These are phyloP conservation scores for Psilocybe sp. DNA, from an alignment of 768 basidiomycete genomes.

Conservation along the genomic window DNA sequence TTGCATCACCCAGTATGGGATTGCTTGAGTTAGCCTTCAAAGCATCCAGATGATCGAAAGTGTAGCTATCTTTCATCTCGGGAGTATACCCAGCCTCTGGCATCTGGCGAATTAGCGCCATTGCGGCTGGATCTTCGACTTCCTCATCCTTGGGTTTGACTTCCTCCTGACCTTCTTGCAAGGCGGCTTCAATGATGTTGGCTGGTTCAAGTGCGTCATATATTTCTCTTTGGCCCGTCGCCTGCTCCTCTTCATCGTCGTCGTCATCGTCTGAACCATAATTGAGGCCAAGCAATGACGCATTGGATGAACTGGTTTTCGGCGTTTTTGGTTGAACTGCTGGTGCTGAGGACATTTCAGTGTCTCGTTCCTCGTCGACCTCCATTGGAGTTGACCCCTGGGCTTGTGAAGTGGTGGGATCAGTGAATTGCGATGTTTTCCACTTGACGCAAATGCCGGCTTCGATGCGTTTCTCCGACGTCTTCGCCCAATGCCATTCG, in stretches of 20 bases:
- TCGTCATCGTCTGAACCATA: constrained; percentile 69
- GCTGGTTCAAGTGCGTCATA: constrained; percentile 61
- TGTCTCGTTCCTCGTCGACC: constrained; percentile 20
- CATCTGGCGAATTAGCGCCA: constrained; percentile 17
- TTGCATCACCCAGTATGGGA: constrained; percentile 44
- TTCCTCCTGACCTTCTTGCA: constrained; percentile 31
- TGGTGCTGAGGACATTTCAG: background rate
- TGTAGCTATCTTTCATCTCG: constrained; percentile 2
- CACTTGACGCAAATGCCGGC: constrained; percentile 69
- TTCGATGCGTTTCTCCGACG: constrained; percentile 58
- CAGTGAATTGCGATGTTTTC: constrained; percentile 46
- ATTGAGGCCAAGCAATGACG: constrained; percentile 41
- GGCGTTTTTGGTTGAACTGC: too few relatives aligned
- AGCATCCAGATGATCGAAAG: constrained; percentile 23
- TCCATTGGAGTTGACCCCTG: constrained; percentile 23
- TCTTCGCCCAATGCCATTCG: constrained; percentile 80
- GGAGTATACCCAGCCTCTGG: background rate
- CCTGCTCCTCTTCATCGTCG: constrained; percentile 50
- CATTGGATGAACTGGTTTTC: constrained; percentile 4
- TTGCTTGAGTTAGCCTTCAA: constrained; percentile 58
- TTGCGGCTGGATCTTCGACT: constrained; percentile 48
- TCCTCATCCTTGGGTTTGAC: constrained; percentile 42
- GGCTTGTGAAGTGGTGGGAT: constrained; percentile 33
- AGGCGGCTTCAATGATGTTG: constrained; percentile 53
- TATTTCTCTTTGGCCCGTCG: constrained; percentile 49